Evolutionary conservation across 805 yeast genomes (phyloP).

Genomic region (Candida dajiaensis): DNA sequence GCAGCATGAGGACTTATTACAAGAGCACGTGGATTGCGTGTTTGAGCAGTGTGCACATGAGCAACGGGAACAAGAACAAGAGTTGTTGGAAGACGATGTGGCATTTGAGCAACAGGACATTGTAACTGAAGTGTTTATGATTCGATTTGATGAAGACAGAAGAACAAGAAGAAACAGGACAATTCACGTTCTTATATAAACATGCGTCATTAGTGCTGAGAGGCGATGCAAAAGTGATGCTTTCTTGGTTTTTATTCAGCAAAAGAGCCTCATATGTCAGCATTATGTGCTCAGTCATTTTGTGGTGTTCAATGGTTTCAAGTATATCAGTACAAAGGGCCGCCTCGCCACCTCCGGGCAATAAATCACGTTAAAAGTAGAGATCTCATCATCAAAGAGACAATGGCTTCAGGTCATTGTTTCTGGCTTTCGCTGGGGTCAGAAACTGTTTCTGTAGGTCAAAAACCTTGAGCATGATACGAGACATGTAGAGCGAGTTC

Average conservation of each 20-base stretch:
- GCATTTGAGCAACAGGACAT: not conserved
- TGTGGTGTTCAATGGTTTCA: not conserved
- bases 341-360: not conserved
- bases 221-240: not conserved
- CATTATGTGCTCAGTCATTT: not conserved
- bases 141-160: not conserved
- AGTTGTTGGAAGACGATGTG: not conserved
- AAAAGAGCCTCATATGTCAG: not conserved
- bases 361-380: no score
- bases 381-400: no score
- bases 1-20: not conserved
- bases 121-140: not conserved
- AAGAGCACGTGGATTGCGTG: not conserved
- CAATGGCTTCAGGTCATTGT: no score
- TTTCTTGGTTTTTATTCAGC: not conserved
- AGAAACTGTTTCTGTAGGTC: no score
- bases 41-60: not conserved
- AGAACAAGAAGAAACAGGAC: not conserved
- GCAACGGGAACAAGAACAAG: not conserved
- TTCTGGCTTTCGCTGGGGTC: no score
- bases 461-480: no score
- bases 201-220: not conserved
- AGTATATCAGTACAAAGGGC: not conserved
- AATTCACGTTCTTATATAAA: not conserved
- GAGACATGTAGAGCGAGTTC: not conserved